Percentiles rank a stretch among this genome's conserved stretches.
These are phyloP conservation scores for Xylogone sp. DNA, from an alignment of 2,329 filamentous ascomycete genomes.

Conservation along the genomic window DNA sequence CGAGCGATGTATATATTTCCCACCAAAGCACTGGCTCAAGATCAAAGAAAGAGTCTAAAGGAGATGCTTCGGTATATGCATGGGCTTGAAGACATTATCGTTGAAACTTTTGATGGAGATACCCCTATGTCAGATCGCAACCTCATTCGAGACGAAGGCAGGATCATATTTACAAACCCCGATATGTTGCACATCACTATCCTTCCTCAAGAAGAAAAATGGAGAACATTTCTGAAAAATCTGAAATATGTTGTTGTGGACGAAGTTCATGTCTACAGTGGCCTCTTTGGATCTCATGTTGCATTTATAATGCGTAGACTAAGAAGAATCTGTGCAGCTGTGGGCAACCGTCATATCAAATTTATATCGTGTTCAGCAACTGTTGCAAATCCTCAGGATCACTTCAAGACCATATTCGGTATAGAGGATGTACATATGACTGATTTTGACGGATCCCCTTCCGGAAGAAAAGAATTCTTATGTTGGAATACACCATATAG, in stretches of 20 bases:
- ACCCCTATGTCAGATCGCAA: conserved; percentile 79
- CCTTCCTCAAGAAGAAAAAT: conserved; percentile 83
- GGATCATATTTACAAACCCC: conserved; percentile 95
- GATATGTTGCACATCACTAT: conserved; percentile 98
- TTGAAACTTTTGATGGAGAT: conserved; percentile 95
- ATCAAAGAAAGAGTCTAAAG: conserved; percentile 84
- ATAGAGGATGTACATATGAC: conserved; percentile 76
- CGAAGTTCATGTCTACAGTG: conserved; percentile 95
- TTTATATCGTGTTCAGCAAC: conserved; percentile 98
- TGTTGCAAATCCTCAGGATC: conserved; percentile 84
- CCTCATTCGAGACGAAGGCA: conserved; percentile 77
- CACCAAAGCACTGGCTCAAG: conserved; percentile 93
- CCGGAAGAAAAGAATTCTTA: conserved; percentile 88
- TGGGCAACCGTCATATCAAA: conserved; percentile 80
- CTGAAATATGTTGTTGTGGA: conserved; percentile 87
- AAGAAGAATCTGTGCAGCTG: conserved; percentile 79
- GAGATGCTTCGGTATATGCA: conserved; percentile 81
- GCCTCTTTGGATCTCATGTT: conserved; percentile 88
- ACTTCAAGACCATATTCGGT: conserved; percentile 94
- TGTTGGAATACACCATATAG: conserved; percentile 98
- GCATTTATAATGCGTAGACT: conserved; percentile 91
- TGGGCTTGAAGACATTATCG: conserved; percentile 67
- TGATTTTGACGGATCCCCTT: conserved; percentile 90
- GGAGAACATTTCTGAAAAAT: conserved; percentile 85
- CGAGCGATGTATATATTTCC: conserved; percentile 98